phyloP scores from a whole-genome alignment of 495 filamentous ascomycete species.

The Hypomontagnella monticulosa region DNA sequence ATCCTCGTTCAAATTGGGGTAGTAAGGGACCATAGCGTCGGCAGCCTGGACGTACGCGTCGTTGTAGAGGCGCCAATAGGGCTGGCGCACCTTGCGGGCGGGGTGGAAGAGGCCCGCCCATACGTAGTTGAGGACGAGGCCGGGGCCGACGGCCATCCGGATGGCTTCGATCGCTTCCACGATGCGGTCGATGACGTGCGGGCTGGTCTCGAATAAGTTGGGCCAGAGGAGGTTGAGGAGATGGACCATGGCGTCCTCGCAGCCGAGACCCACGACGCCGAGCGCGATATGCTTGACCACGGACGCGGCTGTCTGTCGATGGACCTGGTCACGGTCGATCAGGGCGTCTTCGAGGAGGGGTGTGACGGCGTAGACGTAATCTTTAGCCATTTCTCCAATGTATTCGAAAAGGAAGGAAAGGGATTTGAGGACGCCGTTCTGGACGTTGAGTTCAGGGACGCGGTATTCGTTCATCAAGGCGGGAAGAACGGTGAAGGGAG shows the following conservation, averaged over 20 bases:
- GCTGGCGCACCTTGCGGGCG: constrained; percentile 88
- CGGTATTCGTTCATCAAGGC: constrained; percentile 99
- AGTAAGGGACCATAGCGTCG: constrained; percentile 96
- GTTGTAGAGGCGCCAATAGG: constrained; percentile 97
- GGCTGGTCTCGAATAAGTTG: constrained; percentile 97
- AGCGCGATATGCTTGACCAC: constrained; percentile 98
- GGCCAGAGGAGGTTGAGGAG: constrained; percentile 95
- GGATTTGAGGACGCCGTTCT: constrained; percentile 97
- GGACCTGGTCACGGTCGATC: constrained; percentile 97
- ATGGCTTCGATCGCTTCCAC: constrained; percentile 98
- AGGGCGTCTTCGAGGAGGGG: constrained; percentile 98
- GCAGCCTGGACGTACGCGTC: constrained; percentile 95
- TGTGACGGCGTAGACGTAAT: constrained; percentile 98
- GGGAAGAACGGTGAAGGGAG: constrained; percentile 97
- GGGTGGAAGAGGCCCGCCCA: constrained; percentile 98
- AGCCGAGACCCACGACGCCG: constrained; percentile 95
- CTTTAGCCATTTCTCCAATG: constrained; percentile 99
- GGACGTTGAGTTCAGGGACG: constrained; percentile 97
- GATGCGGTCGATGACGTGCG: constrained; percentile 98
- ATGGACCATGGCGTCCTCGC: constrained; percentile 98
- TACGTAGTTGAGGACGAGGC: constrained; percentile 93
- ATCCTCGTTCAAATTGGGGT: constrained; percentile 83
- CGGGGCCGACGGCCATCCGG: constrained; percentile 90
- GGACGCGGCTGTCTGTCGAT: constrained; percentile 93
- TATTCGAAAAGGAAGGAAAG: constrained; percentile 98